Percentiles rank a stretch among this genome's conserved stretches.
phyloP scores from a whole-genome alignment of 345 rosid species.

The Euphorbia peplus region DNA sequence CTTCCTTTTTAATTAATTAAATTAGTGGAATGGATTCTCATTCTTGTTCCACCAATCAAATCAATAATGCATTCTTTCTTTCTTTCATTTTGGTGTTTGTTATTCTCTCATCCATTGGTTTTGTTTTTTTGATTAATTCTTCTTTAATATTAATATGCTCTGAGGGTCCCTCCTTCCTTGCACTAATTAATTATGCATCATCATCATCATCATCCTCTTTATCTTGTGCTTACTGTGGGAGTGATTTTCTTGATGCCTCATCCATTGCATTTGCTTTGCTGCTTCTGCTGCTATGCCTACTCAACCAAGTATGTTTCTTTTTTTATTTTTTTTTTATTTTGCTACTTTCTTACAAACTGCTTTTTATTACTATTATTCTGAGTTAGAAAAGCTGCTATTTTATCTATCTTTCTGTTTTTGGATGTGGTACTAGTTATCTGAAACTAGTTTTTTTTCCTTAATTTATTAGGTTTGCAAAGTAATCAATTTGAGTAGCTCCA shows the following conservation, averaged over 20 bases:
- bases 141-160: conserved; percentile 38
- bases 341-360: no score
- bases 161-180: conserved; percentile 53
- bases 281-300: conserved; percentile 36
- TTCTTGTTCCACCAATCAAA: conserved; percentile 8
- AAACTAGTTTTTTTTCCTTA: not conserved
- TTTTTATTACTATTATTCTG: not conserved
- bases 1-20: no score
- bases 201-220: conserved; percentile 6
- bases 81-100: not conserved
- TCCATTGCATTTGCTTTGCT: conserved; percentile 23
- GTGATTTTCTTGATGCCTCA: conserved; percentile 25
- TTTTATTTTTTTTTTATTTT: not conserved
- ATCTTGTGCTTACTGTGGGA: conserved; percentile 14
- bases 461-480: not conserved
- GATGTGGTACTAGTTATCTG: not conserved
- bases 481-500: no score
- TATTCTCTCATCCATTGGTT: conserved; percentile 30
- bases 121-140: not conserved
- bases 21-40: conserved; percentile 25
- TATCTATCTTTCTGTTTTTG: not conserved
- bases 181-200: conserved; percentile 36
- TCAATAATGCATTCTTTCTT: not conserved
- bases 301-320: conserved; percentile 32
- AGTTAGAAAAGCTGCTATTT: not conserved